Evolutionary conservation across 2,329 filamentous ascomycete species (phyloP).

Genomic region (Stachybotrys chartarum): DNA sequence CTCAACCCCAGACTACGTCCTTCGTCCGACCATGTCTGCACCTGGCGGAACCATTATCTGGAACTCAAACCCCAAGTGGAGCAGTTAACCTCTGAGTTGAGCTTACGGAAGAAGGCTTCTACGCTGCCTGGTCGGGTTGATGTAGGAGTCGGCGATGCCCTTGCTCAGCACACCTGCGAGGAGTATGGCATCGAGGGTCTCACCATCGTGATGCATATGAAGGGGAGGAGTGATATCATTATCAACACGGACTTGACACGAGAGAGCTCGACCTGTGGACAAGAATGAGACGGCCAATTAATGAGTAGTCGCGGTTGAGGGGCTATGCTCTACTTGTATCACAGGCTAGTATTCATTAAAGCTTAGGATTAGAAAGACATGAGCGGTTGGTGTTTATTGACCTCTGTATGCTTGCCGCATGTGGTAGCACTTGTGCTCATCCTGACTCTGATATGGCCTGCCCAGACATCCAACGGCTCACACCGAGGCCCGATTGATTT

Average conservation of each 20-base stretch:
- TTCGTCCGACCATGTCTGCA: conserved; percentile 31
- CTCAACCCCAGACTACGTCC: conserved; percentile 26
- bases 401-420: no score
- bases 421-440: no score
- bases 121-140: conserved; percentile 7
- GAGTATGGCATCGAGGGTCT: conserved; percentile 39
- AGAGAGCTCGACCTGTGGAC: background rate
- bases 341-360: background rate
- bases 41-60: conserved; percentile 34
- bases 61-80: conserved; percentile 33
- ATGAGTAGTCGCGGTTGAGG: no score
- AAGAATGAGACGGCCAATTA: background rate
- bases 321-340: no score
- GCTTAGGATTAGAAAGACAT: background rate
- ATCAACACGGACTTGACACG: conserved; percentile 39
- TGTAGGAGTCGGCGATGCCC: conserved; percentile 10
- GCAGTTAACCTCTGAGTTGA: conserved; percentile 31
- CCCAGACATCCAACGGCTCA: no score
- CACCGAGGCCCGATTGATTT: no score
- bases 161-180: conserved; percentile 17
- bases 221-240: conserved; percentile 41
- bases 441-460: no score
- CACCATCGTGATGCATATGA: conserved; percentile 44
- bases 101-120: conserved; percentile 10
- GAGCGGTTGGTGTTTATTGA: background rate